phyloP scores from a whole-genome alignment of 441 rosid species.

The Croton laevigatus region DNA sequence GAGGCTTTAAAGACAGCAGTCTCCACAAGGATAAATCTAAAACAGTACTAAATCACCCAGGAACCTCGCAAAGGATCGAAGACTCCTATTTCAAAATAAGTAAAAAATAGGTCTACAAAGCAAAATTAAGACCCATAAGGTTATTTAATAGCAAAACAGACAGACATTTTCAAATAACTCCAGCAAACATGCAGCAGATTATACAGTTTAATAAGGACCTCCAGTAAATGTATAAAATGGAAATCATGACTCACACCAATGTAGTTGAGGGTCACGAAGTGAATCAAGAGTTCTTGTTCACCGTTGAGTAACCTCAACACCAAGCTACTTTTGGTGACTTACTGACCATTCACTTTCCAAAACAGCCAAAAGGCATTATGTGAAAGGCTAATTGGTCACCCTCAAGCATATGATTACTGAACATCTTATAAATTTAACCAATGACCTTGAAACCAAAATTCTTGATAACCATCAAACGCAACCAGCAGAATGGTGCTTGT shows the following conservation, averaged over 20 bases:
- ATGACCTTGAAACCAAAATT: background rate
- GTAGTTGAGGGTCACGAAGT: background rate
- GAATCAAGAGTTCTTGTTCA: conserved; percentile 1
- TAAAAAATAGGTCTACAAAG: background rate
- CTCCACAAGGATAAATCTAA: background rate
- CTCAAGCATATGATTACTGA: background rate
- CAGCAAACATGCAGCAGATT: background rate
- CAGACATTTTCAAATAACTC: background rate
- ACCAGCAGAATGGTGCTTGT: conserved; percentile 16
- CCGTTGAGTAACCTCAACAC: conserved; percentile 22
- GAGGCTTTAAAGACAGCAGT: background rate
- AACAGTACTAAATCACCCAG: background rate
- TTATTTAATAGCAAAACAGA: background rate
- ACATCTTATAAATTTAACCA: background rate
- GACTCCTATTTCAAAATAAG: background rate
- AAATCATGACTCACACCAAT: background rate
- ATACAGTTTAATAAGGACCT: background rate
- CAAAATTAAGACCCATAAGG: background rate
- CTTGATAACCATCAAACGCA: conserved; percentile 16
- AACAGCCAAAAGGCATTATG: conserved; percentile 20
- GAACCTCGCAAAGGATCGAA: background rate
- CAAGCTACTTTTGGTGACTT: conserved; percentile 34
- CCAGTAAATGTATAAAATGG: background rate
- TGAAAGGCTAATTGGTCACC: conserved; percentile 34
- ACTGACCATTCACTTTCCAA: conserved; percentile 54